Base-by-base conservation (phyloP, 2,329 filamentous ascomycete genomes). In the Nannizziopsis arthrosporioides region DNA sequence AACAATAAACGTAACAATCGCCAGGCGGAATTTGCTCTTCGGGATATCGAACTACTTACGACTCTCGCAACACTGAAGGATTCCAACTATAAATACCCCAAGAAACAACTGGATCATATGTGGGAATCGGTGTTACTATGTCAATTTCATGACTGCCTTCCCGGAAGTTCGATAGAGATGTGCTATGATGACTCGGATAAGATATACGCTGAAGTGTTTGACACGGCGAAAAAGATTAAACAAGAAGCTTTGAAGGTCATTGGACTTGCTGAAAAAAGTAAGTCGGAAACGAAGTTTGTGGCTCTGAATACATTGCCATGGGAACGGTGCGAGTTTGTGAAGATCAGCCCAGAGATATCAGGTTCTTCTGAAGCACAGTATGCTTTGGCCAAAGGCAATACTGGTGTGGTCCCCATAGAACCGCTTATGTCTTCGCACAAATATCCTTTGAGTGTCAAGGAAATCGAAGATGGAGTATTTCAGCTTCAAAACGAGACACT, bases 1-100 rank as follows among this genome's bases (percentile, higher is more conserved):
- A 94, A 95, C 69, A 98, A 94, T 73, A 98, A 98, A 71, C 80
- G 80, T 57, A 90, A 93, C 71, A 98, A 96, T 63, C 79, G 92
- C 47, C 84, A 82, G 61, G 76, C 86, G 0, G 92, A 98, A 67
- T 80, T 84, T 46, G 67, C 94, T 68, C 74, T 98, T 46, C 83
- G 88, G 41, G 86, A 94, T 54, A 74, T 96, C 48, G 92, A 98
- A 65, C 81, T 85, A 55, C 72, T 96, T 32, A 86, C 89, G 6
- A 94, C 92, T 0, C 69, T 94, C 55, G 88, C 87, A 4, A 92
- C 84, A 2, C 69, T 96, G 53, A 79, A 80, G 57, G 51, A 57
- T 27, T 72, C 81, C 52, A 72, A 73, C 1, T 96, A 94, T 71
- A 84, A 83, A 60, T 98, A 96, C 62, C 92, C 92, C 8, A 95